Conservation (phyloP, 176 grass and related monocot species). For the Rhipidocladum racemiflorum region DNA sequence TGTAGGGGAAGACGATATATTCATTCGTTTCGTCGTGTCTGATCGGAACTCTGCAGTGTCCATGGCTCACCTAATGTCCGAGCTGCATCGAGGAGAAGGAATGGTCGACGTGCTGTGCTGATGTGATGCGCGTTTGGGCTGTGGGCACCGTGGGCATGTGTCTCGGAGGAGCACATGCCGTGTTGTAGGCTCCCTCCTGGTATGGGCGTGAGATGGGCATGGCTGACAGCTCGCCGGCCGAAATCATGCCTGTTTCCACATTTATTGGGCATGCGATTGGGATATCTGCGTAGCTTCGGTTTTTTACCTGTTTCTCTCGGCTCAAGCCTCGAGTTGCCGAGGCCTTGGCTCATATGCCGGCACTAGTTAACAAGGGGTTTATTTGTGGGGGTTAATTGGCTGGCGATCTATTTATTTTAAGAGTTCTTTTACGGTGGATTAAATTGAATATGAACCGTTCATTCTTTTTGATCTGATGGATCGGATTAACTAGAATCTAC, state of each 20-base stretch:
- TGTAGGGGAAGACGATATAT: background rate
- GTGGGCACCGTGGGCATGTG: slow-evolving; percentile 27
- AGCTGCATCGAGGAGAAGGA: background rate
- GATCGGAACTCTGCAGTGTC: background rate
- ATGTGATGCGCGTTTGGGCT: background rate
- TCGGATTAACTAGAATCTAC: too few relatives aligned
- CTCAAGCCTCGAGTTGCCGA: background rate
- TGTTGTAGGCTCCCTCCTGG: slow-evolving; percentile 4
- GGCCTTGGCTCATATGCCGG: background rate
- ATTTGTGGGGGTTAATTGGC: background rate
- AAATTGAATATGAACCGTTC: too few relatives aligned
- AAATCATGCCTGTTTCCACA: slow-evolving; percentile 4
- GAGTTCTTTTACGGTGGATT: too few relatives aligned
- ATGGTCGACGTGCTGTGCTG: background rate
- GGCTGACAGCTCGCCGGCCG: background rate
- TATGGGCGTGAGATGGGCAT: background rate
- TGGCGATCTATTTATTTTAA: background rate
- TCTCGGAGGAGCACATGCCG: slow-evolving; percentile 12
- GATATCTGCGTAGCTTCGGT: background rate
- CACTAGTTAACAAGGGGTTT: background rate
- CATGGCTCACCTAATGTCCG: slow-evolving; percentile 5
- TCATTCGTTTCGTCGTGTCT: background rate
- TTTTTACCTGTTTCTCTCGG: background rate
- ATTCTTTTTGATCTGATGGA: too few relatives aligned
- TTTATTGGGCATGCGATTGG: background rate